phyloP scores from a whole-genome alignment of 257 asterid species.

The Ballota nigra region DNA sequence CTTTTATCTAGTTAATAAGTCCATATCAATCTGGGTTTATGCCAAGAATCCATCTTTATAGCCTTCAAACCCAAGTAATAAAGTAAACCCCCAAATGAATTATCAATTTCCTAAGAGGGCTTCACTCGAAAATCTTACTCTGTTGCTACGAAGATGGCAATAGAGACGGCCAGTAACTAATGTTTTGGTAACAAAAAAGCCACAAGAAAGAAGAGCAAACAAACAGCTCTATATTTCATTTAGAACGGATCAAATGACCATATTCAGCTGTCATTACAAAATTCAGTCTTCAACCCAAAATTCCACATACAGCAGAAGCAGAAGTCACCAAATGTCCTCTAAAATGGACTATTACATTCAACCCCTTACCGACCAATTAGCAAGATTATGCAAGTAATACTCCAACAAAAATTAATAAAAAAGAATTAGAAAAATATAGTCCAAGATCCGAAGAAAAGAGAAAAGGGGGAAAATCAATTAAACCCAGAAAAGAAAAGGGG shows the following conservation, averaged over 20 bases:
- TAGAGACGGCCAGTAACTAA: not conserved
- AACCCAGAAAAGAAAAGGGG: slow-evolving; percentile 12
- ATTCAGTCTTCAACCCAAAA: slow-evolving; percentile 4
- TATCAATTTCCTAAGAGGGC: not conserved
- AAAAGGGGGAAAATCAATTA: not conserved
- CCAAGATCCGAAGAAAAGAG: slow-evolving; percentile 23
- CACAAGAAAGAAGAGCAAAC: not conserved
- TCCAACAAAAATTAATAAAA: not conserved
- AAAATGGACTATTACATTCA: slow-evolving; percentile 1
- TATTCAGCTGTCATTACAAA: slow-evolving; percentile 17
- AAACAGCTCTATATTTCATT: not conserved
- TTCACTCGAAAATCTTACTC: slow-evolving; percentile 6
- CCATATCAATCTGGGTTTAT: not conserved
- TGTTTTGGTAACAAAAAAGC: not conserved
- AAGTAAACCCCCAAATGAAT: slow-evolving; percentile 1
- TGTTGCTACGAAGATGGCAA: not conserved
- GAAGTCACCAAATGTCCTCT: not conserved
- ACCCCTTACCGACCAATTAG: not conserved
- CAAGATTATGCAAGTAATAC: slow-evolving; percentile 12
- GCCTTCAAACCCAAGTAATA: not conserved
- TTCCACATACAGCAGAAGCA: slow-evolving; percentile 8
- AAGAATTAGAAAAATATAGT: not conserved
- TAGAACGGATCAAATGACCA: slow-evolving; percentile 15
- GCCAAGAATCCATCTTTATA: slow-evolving; percentile 5
- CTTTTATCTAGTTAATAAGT: not conserved